Conservation (phyloP, 2,329 filamentous ascomycete genomes). For the Rhytidhysteron rufulum region DNA sequence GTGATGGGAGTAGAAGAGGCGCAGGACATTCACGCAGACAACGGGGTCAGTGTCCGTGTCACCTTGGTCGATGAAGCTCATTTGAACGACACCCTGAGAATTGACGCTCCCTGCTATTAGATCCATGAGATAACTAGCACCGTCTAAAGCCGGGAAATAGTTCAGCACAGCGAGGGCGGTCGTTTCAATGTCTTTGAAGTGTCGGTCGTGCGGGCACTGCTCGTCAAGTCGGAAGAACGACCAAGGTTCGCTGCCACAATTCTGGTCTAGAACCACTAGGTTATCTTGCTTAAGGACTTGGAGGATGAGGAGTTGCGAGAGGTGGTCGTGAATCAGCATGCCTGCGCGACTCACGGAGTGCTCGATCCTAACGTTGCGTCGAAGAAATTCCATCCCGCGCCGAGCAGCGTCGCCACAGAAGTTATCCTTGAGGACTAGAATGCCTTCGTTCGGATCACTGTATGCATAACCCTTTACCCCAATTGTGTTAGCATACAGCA, state of each 20-base stretch:
- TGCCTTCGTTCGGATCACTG: slow-evolving; percentile 6
- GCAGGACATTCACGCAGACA: slow-evolving; percentile 26
- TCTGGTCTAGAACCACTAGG: slow-evolving; percentile 5
- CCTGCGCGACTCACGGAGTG: slow-evolving; percentile 10
- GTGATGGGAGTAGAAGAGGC: slow-evolving; percentile 19
- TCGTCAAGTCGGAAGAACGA: slow-evolving; percentile 22
- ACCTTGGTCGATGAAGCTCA: slow-evolving; percentile 21
- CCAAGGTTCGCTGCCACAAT: slow-evolving; percentile 13
- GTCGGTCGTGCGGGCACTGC: slow-evolving; percentile 10
- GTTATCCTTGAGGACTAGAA: slow-evolving; percentile 9
- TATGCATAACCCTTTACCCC: slow-evolving; percentile 18
- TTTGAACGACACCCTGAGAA: slow-evolving; percentile 37
- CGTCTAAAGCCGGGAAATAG: slow-evolving; percentile 11
- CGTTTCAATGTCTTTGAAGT: slow-evolving; percentile 27
- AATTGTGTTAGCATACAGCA: slow-evolving; percentile 14
- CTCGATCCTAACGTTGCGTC: slow-evolving; percentile 7
- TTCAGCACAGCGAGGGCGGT: slow-evolving; percentile 25
- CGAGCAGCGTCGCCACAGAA: slow-evolving; percentile 8
- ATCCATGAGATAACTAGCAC: slow-evolving; percentile 8
- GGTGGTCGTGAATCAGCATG: slow-evolving; percentile 16
- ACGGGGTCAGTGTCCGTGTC: slow-evolving; percentile 18
- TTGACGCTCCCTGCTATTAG: slow-evolving; percentile 33
- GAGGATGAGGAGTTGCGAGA: slow-evolving; percentile 16
- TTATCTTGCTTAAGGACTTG: slow-evolving; percentile 9
- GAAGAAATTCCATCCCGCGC: slow-evolving; percentile 10